phyloP scores from a whole-genome alignment of 2,329 filamentous ascomycete genomes.

The Botrytis hyacinthi region DNA sequence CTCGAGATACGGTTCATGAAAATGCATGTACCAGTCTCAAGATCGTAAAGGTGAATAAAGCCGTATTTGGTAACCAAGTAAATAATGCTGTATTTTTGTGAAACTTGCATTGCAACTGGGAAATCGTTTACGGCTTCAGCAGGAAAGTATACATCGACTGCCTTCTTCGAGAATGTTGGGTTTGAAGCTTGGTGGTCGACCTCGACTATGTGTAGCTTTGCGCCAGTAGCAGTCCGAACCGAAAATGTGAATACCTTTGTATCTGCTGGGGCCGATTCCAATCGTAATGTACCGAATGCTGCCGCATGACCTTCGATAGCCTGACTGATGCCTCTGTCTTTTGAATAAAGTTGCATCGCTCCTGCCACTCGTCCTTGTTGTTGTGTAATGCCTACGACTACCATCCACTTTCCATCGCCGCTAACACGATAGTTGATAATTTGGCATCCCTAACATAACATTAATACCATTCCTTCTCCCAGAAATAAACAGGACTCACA shows the following conservation, averaged over 20 bases:
- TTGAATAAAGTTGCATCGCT: conserved; percentile 95
- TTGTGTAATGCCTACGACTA: conserved; percentile 92
- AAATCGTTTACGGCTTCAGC: conserved; percentile 95
- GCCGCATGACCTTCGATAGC: conserved; percentile 97
- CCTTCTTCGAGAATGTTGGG: conserved; percentile 88
- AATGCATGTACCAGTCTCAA: conserved; percentile 91
- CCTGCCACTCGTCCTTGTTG: conserved; percentile 91
- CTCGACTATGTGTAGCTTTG: conserved; percentile 96
- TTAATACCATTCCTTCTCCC: conserved; percentile 18
- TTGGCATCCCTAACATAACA: conserved; percentile 73
- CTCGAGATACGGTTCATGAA: conserved; percentile 99
- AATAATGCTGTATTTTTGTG: conserved; percentile 92
- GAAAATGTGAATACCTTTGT: conserved; percentile 97
- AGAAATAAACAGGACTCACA: conserved; percentile 51
- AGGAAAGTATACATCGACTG: conserved; percentile 96
- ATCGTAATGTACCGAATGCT: conserved; percentile 82
- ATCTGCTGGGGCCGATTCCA: conserved; percentile 85
- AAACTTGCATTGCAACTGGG: conserved; percentile 96
- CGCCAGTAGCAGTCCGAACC: conserved; percentile 82
- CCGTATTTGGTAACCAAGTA: conserved; percentile 99
- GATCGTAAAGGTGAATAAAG: conserved; percentile 97
- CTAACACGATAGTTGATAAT: conserved; percentile 99
- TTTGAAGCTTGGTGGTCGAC: conserved; percentile 91
- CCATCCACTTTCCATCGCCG: conserved; percentile 96
- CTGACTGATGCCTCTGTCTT: conserved; percentile 94